Percentiles rank a stretch among this genome's conserved stretches.
These are phyloP conservation scores for Fusarium sp. DNA, from an alignment of 2,329 filamentous ascomycete species.

Conservation along the genomic window DNA sequence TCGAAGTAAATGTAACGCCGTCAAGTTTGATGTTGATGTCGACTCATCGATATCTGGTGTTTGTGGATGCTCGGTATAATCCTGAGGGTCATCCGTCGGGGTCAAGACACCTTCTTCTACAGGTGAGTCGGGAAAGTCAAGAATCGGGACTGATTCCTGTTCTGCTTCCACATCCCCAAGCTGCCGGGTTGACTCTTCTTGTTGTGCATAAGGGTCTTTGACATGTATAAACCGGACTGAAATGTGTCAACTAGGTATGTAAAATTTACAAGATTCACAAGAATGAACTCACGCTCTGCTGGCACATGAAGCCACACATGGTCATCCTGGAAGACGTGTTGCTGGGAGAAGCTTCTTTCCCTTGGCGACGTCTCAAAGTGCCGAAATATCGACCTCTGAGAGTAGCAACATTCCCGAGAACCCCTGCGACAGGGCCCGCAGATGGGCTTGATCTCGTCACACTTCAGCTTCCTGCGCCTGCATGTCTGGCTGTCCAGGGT, in stretches of 20 bases:
- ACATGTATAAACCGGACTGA: constrained; percentile 32
- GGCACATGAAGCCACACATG: constrained; percentile 36
- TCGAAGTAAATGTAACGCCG: constrained; percentile 17
- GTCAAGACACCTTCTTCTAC: not conserved
- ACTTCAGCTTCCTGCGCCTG: constrained; percentile 41
- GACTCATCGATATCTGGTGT: not conserved
- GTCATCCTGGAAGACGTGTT: constrained; percentile 3
- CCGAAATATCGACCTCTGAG: constrained; percentile 30
- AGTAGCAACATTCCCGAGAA: constrained; percentile 26
- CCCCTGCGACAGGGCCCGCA: constrained; percentile 37
- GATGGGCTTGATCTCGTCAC: constrained; percentile 35
- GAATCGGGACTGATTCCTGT: not conserved
- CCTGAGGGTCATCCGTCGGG: rapidly evolving
- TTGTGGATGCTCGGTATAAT: not conserved
- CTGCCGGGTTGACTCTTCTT: not conserved
- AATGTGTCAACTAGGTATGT: rapidly evolving
- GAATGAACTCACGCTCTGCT: constrained; percentile 22
- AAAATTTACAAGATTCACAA: rapidly evolving
- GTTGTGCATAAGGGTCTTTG: constrained; percentile 10
- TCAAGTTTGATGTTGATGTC: not conserved
- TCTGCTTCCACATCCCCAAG: not conserved
- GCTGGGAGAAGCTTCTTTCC: not conserved
- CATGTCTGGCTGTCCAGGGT: constrained; percentile 32
- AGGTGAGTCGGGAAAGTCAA: not conserved
- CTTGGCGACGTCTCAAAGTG: constrained; percentile 9